A percentile compares a stretch with the other conserved stretches of the same genome.
Conservation (phyloP, 164 flowering plant genomes). For the Malania oleifera region DNA sequence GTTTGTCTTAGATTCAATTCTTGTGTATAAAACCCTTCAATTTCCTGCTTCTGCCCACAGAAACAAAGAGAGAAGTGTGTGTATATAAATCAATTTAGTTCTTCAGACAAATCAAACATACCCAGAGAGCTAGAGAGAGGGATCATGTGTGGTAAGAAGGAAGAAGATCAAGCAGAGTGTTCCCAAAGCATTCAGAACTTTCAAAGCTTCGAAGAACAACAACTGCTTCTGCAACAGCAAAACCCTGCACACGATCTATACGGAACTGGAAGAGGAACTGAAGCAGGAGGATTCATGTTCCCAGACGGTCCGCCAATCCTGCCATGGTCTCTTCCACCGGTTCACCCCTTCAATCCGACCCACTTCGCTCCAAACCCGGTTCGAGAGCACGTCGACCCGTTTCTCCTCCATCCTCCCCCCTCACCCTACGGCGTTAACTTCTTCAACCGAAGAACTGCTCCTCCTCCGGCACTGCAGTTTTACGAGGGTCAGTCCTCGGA, state of each 20-base stretch:
- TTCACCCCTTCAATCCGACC: conserved; percentile 42
- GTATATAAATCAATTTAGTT: too few relatives aligned
- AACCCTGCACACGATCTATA: background rate
- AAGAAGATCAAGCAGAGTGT: conserved; percentile 45
- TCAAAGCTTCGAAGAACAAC: conserved; percentile 43
- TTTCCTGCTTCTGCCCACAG: background rate
- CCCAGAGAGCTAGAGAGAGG: background rate
- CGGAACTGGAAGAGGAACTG: conserved; percentile 21
- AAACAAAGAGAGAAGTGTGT: background rate
- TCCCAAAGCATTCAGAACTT: conserved; percentile 35
- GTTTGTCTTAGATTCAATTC: too few relatives aligned
- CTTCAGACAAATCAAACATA: too few relatives aligned
- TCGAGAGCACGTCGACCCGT: conserved; percentile 34
- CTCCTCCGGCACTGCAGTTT: conserved; percentile 37
- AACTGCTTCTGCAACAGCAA: conserved; percentile 32
- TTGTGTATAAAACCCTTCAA: conserved; percentile 5
- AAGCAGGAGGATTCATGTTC: conserved; percentile 26
- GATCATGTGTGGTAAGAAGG: conserved; percentile 23
- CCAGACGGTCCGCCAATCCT: conserved; percentile 45
- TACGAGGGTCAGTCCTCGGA: conserved; percentile 56
- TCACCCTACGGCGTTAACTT: conserved; percentile 36
- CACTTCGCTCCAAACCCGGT: conserved; percentile 25
- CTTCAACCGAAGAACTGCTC: conserved; percentile 39
- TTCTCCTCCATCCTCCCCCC: conserved; percentile 35
- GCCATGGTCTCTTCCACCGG: conserved; percentile 60